A percentile compares a stretch with the other conserved stretches of the same genome.
Evolutionary conservation across 78 protist genomes (phyloP).

Genomic region (Andalucia godoyi): DNA sequence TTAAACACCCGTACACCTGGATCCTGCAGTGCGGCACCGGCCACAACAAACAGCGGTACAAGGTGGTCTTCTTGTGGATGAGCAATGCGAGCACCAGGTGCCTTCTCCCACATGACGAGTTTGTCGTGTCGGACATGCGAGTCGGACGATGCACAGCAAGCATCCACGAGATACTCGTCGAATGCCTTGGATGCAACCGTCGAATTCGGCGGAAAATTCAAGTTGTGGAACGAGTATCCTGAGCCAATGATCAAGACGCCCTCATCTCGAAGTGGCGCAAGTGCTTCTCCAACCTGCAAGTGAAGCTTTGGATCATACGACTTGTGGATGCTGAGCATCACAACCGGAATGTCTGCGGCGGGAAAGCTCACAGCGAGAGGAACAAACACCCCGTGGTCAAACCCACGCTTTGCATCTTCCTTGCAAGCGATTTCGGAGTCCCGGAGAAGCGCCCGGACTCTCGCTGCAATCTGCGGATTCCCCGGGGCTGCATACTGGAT

Average conservation of each 20-base stretch:
- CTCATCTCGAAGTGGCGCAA: conserved; percentile 17
- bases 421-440: not conserved
- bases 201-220: not conserved
- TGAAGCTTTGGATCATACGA: not conserved
- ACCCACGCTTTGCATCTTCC: conserved; percentile 4
- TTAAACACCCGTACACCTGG: not conserved
- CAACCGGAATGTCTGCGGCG: conserved; percentile 15
- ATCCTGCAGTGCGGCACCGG: conserved; percentile 3
- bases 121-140: not conserved
- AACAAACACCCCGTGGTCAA: conserved; percentile 39
- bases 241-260: conserved; percentile 25
- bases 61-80: conserved; percentile 11
- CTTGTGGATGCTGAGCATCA: not conserved
- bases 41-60: not conserved
- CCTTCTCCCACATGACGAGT: not conserved
- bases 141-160: too few species aligned
- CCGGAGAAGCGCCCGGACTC: not conserved
- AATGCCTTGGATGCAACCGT: not conserved
- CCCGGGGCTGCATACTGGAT: conserved; percentile 14
- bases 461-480: not conserved
- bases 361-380: conserved; percentile 20
- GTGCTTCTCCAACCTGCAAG: conserved; percentile 16
- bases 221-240: conserved; percentile 18
- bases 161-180: not conserved
- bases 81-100: not conserved